These are phyloP conservation scores for Solanum sparsipilum DNA, from an alignment of 257 asterid genomes.

Conservation along the genomic window DNA sequence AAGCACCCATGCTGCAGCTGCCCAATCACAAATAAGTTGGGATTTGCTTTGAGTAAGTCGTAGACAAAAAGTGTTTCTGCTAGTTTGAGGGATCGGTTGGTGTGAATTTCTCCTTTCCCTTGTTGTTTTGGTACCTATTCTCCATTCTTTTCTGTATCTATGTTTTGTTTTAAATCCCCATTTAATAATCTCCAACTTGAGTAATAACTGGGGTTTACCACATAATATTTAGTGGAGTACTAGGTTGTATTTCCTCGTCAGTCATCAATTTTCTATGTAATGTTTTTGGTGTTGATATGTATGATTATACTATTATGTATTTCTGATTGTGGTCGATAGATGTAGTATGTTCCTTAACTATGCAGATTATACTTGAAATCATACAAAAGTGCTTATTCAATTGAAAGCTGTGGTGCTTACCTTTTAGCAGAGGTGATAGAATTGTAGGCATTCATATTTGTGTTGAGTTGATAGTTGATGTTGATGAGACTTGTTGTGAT, in stretches of 20 bases:
- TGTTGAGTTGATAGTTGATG: neutral
- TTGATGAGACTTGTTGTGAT: neutral
- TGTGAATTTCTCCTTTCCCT: neutral
- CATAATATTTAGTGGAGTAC: neutral
- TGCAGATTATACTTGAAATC: neutral
- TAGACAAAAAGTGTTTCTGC: neutral
- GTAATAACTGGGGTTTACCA: slow-evolving; percentile 17
- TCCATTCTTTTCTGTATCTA: slow-evolving; percentile 34
- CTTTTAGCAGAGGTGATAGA: neutral
- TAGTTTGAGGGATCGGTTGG: slow-evolving; percentile 8
- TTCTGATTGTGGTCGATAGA: neutral
- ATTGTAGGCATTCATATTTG: neutral
- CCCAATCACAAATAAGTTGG: slow-evolving; percentile 26
- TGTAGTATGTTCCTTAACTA: neutral
- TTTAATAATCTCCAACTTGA: slow-evolving; percentile 1
- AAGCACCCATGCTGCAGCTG: slow-evolving; percentile 7
- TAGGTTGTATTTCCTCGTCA: neutral
- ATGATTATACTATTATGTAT: neutral
- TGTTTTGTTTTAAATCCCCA: slow-evolving; percentile 12
- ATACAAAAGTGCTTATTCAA: neutral
- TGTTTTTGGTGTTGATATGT: neutral
- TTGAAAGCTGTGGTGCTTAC: neutral
- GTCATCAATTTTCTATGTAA: neutral
- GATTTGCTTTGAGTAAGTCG: slow-evolving; percentile 31
- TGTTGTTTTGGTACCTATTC: slow-evolving; percentile 18